Evolutionary conservation across 1,284 basidiomycete species (phyloP), one percentile per base, ranked within the genome.

Genomic region (Phlebopus sp.): DNA sequence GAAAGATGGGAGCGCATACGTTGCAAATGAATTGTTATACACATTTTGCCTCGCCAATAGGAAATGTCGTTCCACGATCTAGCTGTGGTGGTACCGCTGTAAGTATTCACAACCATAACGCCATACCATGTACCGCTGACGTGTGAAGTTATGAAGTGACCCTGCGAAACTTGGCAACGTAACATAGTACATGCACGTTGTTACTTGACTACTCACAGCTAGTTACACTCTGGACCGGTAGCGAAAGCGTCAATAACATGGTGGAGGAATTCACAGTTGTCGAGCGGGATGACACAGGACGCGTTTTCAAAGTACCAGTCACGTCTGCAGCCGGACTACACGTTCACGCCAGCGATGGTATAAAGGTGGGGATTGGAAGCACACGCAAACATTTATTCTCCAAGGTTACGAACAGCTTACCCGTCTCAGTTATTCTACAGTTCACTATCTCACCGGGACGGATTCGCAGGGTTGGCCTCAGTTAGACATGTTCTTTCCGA

Each of bases 401-500:
- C 15, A 29, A 41, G 21, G 14, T 0, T 4, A 27, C 23, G 17
- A 10, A 18, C 3, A 13, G 30, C 55, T 60, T 42, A 60, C 6
- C 31, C 37, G 18, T 15, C 4, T 15, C 9, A 58, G 59, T 30
- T 30, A 23, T 13, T 42, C 4, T 27, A 30, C 37, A 17, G 7
- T 14, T 15, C 40, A 47, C 37, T n/a, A 37, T 44, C 36, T 14
- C 31, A 17, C 34, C n/a, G 23, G n/a, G n/a, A n/a, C n/a, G n/a
- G n/a, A n/a, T n/a, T n/a, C n/a, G n/a, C n/a, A 13, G 29, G 34
- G 34, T 27, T 41, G 3, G 47, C 18, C 1, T 45, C 48, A 4
- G 30, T 59, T n/a, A 36, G 50, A 25, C 59, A 71, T 31, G 55
- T 75, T 35, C 52, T 77, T 4, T 64, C 62, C 11, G 74, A 76